phyloP scores from a whole-genome alignment of 2,329 filamentous ascomycete species.

The Mycogone perniciosa region DNA sequence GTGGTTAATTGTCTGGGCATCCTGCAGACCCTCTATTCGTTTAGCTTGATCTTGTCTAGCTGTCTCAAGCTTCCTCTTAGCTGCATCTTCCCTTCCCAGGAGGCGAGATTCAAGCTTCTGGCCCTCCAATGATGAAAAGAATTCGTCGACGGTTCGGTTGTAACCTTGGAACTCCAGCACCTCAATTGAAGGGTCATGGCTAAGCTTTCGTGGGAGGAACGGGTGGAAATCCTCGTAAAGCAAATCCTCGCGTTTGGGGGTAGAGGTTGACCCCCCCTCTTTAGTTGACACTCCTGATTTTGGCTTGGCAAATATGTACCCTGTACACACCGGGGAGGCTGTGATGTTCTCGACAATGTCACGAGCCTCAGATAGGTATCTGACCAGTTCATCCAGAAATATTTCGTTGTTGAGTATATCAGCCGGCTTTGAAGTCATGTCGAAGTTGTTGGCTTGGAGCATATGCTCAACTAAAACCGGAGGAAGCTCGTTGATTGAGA shows the following conservation, averaged over 20 bases:
- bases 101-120: slow-evolving; percentile 83
- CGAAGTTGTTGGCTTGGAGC: slow-evolving; percentile 62
- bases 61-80: slow-evolving; percentile 79
- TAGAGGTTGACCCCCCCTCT: slow-evolving; percentile 26
- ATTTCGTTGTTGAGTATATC: slow-evolving; percentile 62
- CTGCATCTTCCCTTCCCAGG: slow-evolving; percentile 72
- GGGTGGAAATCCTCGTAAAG: slow-evolving; percentile 96
- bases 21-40: slow-evolving; percentile 75
- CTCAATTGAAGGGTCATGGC: slow-evolving; percentile 55
- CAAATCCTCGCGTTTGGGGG: slow-evolving; percentile 41
- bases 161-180: slow-evolving; percentile 77
- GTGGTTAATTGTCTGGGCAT: slow-evolving; percentile 73
- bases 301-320: slow-evolving; percentile 81
- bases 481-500: slow-evolving; percentile 81
- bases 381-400: slow-evolving; percentile 60
- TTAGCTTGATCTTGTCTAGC: slow-evolving; percentile 78
- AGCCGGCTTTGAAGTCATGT: slow-evolving; percentile 59
- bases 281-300: slow-evolving; percentile 23
- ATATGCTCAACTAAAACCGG: slow-evolving; percentile 84
- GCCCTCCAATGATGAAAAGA: slow-evolving; percentile 93
- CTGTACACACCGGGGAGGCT: slow-evolving; percentile 57
- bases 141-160: slow-evolving; percentile 91
- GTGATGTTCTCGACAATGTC: slow-evolving; percentile 64
- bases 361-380: slow-evolving; percentile 63
- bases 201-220: slow-evolving; percentile 76